These are phyloP conservation scores for Royoungia palumana DNA, from an alignment of 768 basidiomycete species.

Conservation along the genomic window DNA sequence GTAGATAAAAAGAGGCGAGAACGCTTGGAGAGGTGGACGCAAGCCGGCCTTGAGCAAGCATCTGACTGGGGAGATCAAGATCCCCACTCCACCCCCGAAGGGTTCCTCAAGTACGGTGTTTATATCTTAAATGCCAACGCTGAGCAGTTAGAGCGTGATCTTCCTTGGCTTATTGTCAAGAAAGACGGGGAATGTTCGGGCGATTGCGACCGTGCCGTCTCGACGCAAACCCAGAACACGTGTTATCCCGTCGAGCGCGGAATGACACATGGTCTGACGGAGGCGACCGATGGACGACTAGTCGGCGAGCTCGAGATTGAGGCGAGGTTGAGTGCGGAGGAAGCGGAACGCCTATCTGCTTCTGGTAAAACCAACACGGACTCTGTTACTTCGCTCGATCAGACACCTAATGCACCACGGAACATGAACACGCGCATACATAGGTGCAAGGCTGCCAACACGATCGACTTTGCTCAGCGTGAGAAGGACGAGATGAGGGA, in stretches of 20 bases:
- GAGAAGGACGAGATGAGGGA: constrained; percentile 91
- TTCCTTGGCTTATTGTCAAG: constrained; percentile 28
- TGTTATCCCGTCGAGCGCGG: not conserved
- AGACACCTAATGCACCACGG: not conserved
- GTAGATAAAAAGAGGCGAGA: constrained; percentile 56
- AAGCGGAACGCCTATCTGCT: not conserved
- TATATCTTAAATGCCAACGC: constrained; percentile 31
- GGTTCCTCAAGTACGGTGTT: constrained; percentile 30
- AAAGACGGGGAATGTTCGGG: constrained; percentile 27
- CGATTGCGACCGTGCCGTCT: constrained; percentile 12
- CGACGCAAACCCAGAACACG: not conserved
- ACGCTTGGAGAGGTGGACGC: constrained; percentile 30
- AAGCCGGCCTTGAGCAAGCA: constrained; percentile 13
- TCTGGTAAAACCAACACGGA: not conserved
- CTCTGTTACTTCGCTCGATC: not conserved
- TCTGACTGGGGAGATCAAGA: constrained; percentile 14
- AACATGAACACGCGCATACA: constrained; percentile 19
- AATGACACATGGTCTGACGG: constrained; percentile 26
- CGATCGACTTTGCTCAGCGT: constrained; percentile 76
- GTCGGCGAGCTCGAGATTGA: constrained; percentile 24
- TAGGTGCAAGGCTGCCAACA: constrained; percentile 44
- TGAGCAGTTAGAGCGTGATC: constrained; percentile 24
- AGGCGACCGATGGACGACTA: constrained; percentile 29
- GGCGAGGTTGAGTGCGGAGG: constrained; percentile 9
- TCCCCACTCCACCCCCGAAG: constrained; percentile 21